Base-by-base conservation (phyloP, 306 rosid genomes). In the Lablab purpureus region DNA sequence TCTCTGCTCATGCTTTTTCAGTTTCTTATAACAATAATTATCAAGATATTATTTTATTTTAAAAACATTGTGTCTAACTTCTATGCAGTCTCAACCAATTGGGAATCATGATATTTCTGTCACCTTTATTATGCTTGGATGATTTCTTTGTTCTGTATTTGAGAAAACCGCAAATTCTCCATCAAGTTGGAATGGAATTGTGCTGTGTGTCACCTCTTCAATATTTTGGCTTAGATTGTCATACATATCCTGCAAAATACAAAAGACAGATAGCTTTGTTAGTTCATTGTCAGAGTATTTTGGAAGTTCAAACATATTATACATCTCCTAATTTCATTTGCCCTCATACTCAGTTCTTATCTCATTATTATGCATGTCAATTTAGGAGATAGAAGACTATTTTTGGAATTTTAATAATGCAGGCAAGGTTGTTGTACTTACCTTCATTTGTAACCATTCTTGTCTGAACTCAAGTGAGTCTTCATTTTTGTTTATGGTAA, bases 371-470 rank as follows among this genome's bases (percentile, higher is more conserved):
- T 54, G 30, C 6, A 13, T 10, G 27, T 56, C 11, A n/a, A n/a
- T 22, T 22, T 11, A 10, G 11, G 58, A 18, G 58, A 2, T 10
- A 8, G 55, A 8, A 19, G 30, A 23, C n/a, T 28, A 62, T n/a
- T 3, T 51, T 0, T 62, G 22, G 22, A 10, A 28, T 62, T 1
- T 17, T 9, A 11, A 8, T 34, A 75, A 10, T 74, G 34, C 14
- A 30, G 50, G 22, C 12, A 47, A 71, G 55, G 18, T 2, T 30
- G 0, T 13, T 19, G 37, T 14, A 5, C 58, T 74, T 59, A 90
- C 97, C 92, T 92, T 90, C 88, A 92, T 70, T 22, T 0, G 58
- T 14, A 10, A 13, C 91, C 93, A 82, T 22, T 87, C 88, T 21
- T 84, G 85, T 18, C 51, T 84, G 70, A 89, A 89, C 4, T 87